phyloP scores from a whole-genome alignment of 2,329 filamentous ascomycete species.

The Penicillium sp. region DNA sequence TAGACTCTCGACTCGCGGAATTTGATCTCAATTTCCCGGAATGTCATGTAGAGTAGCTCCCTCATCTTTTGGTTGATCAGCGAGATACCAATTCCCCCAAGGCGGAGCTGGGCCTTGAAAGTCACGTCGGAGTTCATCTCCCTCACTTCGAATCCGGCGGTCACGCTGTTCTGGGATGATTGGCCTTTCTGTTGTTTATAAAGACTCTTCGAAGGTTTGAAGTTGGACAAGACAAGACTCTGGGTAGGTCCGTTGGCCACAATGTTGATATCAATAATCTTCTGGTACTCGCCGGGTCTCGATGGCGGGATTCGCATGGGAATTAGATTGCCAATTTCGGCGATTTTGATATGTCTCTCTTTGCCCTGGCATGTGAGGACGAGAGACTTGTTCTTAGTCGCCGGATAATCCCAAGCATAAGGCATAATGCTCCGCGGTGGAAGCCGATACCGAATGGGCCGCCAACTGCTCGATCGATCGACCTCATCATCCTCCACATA shows the following conservation, averaged over 20 bases:
- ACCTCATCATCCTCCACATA: constrained; percentile 85
- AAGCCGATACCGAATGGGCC: constrained; percentile 83
- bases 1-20: constrained; percentile 91
- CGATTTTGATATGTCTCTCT: constrained; percentile 86
- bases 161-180: constrained; percentile 53
- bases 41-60: constrained; percentile 88
- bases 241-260: constrained; percentile 93
- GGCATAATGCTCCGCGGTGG: constrained; percentile 97
- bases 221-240: constrained; percentile 89
- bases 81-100: constrained; percentile 88
- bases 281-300: constrained; percentile 59
- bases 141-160: constrained; percentile 85
- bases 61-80: constrained; percentile 87
- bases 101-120: constrained; percentile 79
- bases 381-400: constrained; percentile 91
- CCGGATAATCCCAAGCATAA: constrained; percentile 98
- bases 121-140: constrained; percentile 80
- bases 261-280: constrained; percentile 95
- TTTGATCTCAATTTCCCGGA: constrained; percentile 83
- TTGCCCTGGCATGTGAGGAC: constrained; percentile 72
- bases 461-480: constrained; percentile 76
- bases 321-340: constrained; percentile 92
- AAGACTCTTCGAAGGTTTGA: constrained; percentile 84
- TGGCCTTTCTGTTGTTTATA: constrained; percentile 62
- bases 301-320: constrained; percentile 80